These are phyloP conservation scores for Candida oleophila DNA, from an alignment of 805 yeast species.

Conservation along the genomic window DNA sequence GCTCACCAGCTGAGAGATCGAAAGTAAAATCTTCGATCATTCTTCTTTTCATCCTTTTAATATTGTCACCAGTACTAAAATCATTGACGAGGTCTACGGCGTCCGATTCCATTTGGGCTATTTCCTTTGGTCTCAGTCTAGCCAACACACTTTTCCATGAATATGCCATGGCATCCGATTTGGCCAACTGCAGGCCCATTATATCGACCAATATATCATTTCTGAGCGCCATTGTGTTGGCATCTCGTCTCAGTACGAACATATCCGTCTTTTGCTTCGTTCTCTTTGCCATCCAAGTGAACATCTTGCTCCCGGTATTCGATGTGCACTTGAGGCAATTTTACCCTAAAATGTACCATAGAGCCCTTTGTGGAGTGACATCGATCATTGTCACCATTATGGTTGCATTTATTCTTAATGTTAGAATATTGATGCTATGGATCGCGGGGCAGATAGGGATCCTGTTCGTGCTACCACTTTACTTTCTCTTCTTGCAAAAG, in stretches of 20 bases:
- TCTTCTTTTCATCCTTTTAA: constrained; percentile 66
- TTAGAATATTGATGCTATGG: constrained; percentile 47
- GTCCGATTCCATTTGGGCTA: constrained; percentile 93
- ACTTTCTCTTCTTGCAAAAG: constrained; percentile 68
- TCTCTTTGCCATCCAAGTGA: constrained; percentile 65
- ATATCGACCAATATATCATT: constrained; percentile 80
- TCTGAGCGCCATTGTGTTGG: constrained; percentile 83
- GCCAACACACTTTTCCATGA: constrained; percentile 68
- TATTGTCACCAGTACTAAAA: constrained; percentile 85
- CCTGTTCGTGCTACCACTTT: constrained; percentile 60
- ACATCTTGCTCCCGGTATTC: constrained; percentile 71
- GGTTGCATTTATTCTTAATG: constrained; percentile 26
- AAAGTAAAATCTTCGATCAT: constrained; percentile 63
- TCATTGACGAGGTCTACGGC: constrained; percentile 87
- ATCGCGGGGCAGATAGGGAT: constrained; percentile 45
- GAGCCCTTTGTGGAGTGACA: constrained; percentile 19
- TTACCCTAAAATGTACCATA: constrained; percentile 23
- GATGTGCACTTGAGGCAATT: constrained; percentile 56
- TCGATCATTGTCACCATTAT: constrained; percentile 14
- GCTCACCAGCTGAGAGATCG: constrained; percentile 6
- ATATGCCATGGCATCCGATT: constrained; percentile 45
- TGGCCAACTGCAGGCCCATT: constrained; percentile 43
- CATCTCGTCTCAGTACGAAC: constrained; percentile 79
- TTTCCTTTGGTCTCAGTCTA: constrained; percentile 75
- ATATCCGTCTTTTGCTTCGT: constrained; percentile 81